phyloP scores from a whole-genome alignment of 495 filamentous ascomycete genomes.

The Annulohypoxylon nitens region DNA sequence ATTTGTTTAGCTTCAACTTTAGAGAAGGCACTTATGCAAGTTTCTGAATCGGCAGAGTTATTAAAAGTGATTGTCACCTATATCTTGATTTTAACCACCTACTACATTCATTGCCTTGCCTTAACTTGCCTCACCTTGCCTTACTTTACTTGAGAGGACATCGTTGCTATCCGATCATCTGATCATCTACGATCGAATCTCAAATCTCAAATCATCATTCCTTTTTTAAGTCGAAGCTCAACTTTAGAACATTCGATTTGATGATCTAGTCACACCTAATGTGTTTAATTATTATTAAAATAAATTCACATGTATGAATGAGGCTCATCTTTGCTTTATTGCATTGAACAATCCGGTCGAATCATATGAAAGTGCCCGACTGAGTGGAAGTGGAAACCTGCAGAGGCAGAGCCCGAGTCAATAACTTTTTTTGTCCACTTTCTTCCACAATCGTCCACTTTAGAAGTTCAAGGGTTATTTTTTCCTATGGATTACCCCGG shows the following conservation, averaged over 20 bases:
- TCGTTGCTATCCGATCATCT: slow-evolving; percentile 20
- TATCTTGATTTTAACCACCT: slow-evolving; percentile 33
- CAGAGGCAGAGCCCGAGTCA: slow-evolving; percentile 41
- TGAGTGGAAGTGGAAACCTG: slow-evolving; percentile 45
- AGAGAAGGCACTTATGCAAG: slow-evolving; percentile 40
- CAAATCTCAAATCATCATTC: slow-evolving; percentile 1
- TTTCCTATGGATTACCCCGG: slow-evolving; percentile 48
- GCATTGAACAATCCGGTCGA: slow-evolving; percentile 25
- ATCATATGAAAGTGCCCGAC: slow-evolving; percentile 31
- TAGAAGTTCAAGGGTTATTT: slow-evolving; percentile 22
- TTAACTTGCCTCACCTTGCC: slow-evolving; percentile 14
- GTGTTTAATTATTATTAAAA: slow-evolving; percentile 15
- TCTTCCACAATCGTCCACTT: slow-evolving; percentile 39
- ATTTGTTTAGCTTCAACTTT: slow-evolving; percentile 28
- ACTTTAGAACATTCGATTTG: background rate
- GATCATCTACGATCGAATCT: background rate
- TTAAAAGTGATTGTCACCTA: slow-evolving; percentile 22
- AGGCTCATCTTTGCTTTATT: slow-evolving; percentile 16
- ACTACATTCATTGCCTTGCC: slow-evolving; percentile 11
- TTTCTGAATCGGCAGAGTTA: slow-evolving; percentile 43
- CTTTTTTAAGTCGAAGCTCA: slow-evolving; percentile 3
- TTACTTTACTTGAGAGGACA: slow-evolving; percentile 18
- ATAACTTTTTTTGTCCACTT: slow-evolving; percentile 42
- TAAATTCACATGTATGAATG: slow-evolving; percentile 17
- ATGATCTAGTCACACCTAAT: background rate